Percentiles rank a stretch among this genome's conserved stretches.
Conservation (phyloP, 202 grass and related monocot genomes). For the Elaeis oleifera region DNA sequence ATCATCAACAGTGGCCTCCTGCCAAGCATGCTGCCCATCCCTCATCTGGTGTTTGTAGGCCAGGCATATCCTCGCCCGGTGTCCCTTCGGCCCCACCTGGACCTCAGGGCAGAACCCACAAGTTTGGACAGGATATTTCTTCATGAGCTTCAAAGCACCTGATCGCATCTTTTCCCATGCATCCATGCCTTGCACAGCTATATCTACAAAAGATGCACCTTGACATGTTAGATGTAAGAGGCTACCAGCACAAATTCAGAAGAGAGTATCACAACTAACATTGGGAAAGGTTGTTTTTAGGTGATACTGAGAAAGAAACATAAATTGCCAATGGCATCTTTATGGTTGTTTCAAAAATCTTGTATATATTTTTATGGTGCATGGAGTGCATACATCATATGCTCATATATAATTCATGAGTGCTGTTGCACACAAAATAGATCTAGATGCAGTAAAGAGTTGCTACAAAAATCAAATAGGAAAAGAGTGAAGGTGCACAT, state of each 20-base stretch:
- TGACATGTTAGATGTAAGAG: neutral
- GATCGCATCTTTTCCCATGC: conserved; percentile 19
- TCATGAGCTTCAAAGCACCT: conserved; percentile 15
- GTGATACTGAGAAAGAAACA: neutral
- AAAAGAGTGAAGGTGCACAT: too few species aligned
- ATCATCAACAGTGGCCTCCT: conserved; percentile 18
- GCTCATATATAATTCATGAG: too few species aligned
- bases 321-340: neutral
- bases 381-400: too few species aligned
- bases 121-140: conserved; percentile 21
- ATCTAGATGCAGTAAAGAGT: too few species aligned
- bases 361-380: too few species aligned
- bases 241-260: neutral
- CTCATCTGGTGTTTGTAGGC: conserved; percentile 28
- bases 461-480: too few species aligned
- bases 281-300: neutral
- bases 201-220: conserved; percentile 3
- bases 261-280: neutral
- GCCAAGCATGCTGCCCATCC: conserved; percentile 22
- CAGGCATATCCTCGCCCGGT: conserved; percentile 23
- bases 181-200: conserved; percentile 13
- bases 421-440: too few species aligned
- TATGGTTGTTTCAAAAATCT: too few species aligned
- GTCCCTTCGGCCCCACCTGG: conserved; percentile 20
- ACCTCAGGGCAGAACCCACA: conserved; percentile 26